Evolutionary conservation across 371 early-diverging fungal genomes (phyloP), one percentile per base, ranked within the genome.

Genomic region (Haplosporangium sp.): DNA sequence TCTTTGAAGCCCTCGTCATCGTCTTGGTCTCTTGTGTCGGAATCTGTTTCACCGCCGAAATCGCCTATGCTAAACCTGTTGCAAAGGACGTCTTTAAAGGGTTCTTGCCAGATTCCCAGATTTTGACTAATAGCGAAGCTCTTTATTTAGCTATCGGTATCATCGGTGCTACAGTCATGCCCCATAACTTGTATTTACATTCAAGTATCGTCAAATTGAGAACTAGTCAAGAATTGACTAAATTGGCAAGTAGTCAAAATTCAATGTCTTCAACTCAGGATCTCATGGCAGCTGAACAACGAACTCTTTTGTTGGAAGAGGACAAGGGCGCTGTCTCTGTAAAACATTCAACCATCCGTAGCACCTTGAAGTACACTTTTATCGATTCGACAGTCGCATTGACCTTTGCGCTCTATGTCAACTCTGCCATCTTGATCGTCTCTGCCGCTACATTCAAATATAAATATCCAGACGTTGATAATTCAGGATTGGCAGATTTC

Each of bases 91-190:
- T 95, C 6, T 69, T 89, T 17, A 79, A 78, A 57, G 96, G 96
- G 0, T 94, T 86, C 66, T 34, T 95, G 10, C 96, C 95, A 0
- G 85, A 86, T 15, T 59, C 71, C 37, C 86, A 85, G 61, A 86
- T 95, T 37, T 87, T 95, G 61, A 88, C 88, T 5, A 84, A 93
- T 50, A 64, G 83, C 0, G 89, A 87, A 5, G 83, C 86, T 50
- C 81, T 96, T 1, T 94, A 92, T 66, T 77, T 95, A 2, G 89
- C 94, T 11, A 91, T 95, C 61, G 94, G 92, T 57, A 95, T 95
- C 65, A 88, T 95, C 69, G 96, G 96, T 50, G 95, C 95, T 1
- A 94, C 94, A 3, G 93, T 92, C 70, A 84, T 86, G 83, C 83
- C 84, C 37, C 95, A 94, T 71, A 95, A 94, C 67, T 79, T 95